A percentile compares a stretch with the other conserved stretches of the same genome.
phyloP scores from a whole-genome alignment of 768 basidiomycete genomes.

The Mycena belliarum region DNA sequence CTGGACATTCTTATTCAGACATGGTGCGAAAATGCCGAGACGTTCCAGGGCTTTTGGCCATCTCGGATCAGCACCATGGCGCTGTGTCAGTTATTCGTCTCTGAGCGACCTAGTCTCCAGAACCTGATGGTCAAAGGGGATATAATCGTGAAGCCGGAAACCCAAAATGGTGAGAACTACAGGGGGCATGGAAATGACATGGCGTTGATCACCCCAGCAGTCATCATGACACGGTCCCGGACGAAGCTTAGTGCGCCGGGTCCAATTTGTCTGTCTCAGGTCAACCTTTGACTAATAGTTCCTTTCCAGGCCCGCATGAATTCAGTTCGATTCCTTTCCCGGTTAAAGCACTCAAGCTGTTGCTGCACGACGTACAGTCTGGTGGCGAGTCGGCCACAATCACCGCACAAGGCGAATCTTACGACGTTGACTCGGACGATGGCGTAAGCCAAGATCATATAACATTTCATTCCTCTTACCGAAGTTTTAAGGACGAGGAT shows the following conservation, averaged over 20 bases:
- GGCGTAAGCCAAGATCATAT: constrained; percentile 48
- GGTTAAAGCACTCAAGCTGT: constrained; percentile 87
- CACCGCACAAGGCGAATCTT: constrained; percentile 50
- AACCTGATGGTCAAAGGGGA: constrained; percentile 86
- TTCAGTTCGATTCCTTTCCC: constrained; percentile 88
- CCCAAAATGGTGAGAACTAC: constrained; percentile 68
- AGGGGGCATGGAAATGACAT: background rate
- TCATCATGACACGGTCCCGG: constrained; percentile 95
- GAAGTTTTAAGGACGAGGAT: constrained; percentile 69
- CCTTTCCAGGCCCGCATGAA: constrained; percentile 71
- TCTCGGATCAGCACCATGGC: constrained; percentile 84
- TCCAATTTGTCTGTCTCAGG: constrained; percentile 10
- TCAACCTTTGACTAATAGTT: constrained; percentile 24
- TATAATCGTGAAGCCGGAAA: constrained; percentile 79
- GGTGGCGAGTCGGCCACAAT: constrained; percentile 74
- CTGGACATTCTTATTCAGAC: constrained; percentile 88
- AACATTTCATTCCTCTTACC: constrained; percentile 1
- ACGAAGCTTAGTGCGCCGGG: constrained; percentile 75
- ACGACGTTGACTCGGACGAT: constrained; percentile 74
- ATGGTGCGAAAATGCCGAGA: constrained; percentile 95
- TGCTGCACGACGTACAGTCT: constrained; percentile 81
- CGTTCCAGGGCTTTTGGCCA: constrained; percentile 95
- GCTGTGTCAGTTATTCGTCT: constrained; percentile 69
- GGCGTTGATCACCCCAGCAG: constrained; percentile 40
- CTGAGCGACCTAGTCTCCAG: constrained; percentile 66